Conservation (phyloP, 2,329 filamentous ascomycete genomes). For the Claviceps humidiphila region DNA sequence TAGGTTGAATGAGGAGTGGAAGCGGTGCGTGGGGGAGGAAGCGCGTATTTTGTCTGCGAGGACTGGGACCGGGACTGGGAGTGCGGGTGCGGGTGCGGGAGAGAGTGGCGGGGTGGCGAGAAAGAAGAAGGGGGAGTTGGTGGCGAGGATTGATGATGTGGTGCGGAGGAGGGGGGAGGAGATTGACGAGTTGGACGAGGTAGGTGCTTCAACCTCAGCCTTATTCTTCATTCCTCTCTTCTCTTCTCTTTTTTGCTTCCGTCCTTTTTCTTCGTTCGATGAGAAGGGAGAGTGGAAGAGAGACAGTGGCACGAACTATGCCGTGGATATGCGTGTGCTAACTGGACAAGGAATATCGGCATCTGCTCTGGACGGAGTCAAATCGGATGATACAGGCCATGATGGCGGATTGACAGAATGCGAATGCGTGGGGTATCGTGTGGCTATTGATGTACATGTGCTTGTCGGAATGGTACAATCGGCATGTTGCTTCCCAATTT, state of each 20-base stretch:
- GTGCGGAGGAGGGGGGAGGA: conserved; percentile 9
- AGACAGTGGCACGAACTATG: not conserved
- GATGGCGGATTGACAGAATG: conserved; percentile 7
- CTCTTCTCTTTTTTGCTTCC: not conserved
- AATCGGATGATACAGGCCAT: conserved; percentile 15
- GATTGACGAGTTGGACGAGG: conserved; percentile 17
- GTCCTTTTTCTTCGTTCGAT: not conserved
- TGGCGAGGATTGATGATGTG: conserved; percentile 13
- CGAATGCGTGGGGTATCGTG: not conserved
- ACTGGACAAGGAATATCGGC: conserved; percentile 3
- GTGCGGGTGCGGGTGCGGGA: too few relatives aligned
- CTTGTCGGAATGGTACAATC: not conserved
- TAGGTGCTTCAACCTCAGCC: conserved; percentile 4
- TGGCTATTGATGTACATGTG: not conserved
- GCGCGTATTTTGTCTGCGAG: conserved; percentile 11
- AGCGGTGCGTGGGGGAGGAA: conserved; percentile 12
- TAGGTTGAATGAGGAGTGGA: conserved; percentile 13
- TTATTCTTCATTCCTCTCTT: too few relatives aligned
- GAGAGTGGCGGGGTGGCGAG: not conserved
- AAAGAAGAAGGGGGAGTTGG: conserved; percentile 3
- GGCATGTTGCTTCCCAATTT: not conserved
- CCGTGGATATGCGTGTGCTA: not conserved
- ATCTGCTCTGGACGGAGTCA: conserved; percentile 4
- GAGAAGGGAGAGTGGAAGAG: too few relatives aligned
- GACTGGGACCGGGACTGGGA: not conserved